Evolutionary conservation across 345 rosid species (phyloP).

Genomic region (Noccaea caerulescens): DNA sequence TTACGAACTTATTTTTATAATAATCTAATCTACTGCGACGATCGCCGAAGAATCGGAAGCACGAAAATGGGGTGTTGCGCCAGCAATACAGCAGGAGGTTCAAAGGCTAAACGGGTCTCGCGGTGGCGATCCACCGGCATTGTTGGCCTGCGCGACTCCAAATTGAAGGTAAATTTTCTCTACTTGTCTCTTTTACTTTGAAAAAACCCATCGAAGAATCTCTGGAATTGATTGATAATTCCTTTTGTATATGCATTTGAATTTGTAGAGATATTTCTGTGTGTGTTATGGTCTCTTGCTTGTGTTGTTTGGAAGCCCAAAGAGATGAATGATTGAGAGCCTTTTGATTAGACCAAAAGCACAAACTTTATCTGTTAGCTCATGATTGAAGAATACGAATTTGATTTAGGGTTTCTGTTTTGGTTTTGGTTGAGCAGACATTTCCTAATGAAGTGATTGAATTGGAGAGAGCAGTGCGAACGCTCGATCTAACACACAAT

Average conservation of each 20-base stretch:
- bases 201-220: neutral
- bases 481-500: slow-evolving; percentile 87
- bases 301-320: neutral
- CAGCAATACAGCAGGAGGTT: slow-evolving; percentile 72
- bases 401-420: slow-evolving; percentile 24
- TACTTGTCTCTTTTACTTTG: neutral
- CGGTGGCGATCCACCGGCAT: slow-evolving; percentile 98
- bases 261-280: neutral
- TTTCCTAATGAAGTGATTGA: slow-evolving; percentile 83
- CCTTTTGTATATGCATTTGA: neutral
- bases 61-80: slow-evolving; percentile 75
- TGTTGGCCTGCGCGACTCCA: slow-evolving; percentile 86
- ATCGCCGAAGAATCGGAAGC: slow-evolving; percentile 34
- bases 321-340: neutral
- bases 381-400: neutral
- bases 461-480: slow-evolving; percentile 75
- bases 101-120: slow-evolving; percentile 67
- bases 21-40: neutral
- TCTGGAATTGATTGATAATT: slow-evolving; percentile 11
- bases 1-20: neutral
- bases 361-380: slow-evolving; percentile 18
- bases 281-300: slow-evolving; percentile 3
- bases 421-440: slow-evolving; percentile 57
- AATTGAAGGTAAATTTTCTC: slow-evolving; percentile 65
- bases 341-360: slow-evolving; percentile 8